Percentiles rank a stretch among this genome's conserved stretches.
Evolutionary conservation across 371 early-diverging fungal species (phyloP).

Genomic region (Mortierella sp.): DNA sequence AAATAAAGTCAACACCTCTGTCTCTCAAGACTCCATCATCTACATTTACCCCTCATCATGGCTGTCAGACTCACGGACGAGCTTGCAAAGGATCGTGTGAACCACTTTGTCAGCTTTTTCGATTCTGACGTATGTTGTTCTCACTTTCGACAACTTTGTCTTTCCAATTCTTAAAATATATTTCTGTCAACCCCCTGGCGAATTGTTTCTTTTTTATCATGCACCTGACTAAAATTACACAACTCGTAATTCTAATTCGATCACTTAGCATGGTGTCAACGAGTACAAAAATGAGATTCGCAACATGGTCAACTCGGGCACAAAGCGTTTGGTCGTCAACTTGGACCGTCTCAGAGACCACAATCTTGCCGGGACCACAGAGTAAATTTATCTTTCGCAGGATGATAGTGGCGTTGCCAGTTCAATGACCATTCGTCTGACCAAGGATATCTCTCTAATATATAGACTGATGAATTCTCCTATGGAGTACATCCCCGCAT

Average conservation of each 20-base stretch:
- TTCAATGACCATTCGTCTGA: background rate
- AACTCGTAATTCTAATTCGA: background rate
- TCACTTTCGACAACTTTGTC: too few relatives aligned
- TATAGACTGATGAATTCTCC: slow-evolving; percentile 81
- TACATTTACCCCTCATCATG: slow-evolving; percentile 15
- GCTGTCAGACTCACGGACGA: slow-evolving; percentile 50
- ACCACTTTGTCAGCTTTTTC: slow-evolving; percentile 55
- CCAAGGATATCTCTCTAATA: background rate
- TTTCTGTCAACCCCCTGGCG: too few relatives aligned
- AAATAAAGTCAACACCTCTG: slow-evolving; percentile 1
- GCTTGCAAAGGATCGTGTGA: slow-evolving; percentile 45
- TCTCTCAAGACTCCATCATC: slow-evolving; percentile 6
- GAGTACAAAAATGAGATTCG: slow-evolving; percentile 77
- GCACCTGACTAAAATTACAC: background rate
- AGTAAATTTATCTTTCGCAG: slow-evolving; percentile 60
- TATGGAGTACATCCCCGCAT: slow-evolving; percentile 85
- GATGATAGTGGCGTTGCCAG: too few relatives aligned
- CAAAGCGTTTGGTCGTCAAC: slow-evolving; percentile 86
- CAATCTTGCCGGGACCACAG: slow-evolving; percentile 73
- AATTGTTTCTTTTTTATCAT: background rate
- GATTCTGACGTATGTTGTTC: slow-evolving; percentile 56
- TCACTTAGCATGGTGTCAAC: slow-evolving; percentile 54
- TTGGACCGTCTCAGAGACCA: slow-evolving; percentile 90
- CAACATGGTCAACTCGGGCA: slow-evolving; percentile 70
- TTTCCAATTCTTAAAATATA: background rate